Evolutionary conservation across 2,329 filamentous ascomycete species (phyloP).

Genomic region (Fusarium sp.): DNA sequence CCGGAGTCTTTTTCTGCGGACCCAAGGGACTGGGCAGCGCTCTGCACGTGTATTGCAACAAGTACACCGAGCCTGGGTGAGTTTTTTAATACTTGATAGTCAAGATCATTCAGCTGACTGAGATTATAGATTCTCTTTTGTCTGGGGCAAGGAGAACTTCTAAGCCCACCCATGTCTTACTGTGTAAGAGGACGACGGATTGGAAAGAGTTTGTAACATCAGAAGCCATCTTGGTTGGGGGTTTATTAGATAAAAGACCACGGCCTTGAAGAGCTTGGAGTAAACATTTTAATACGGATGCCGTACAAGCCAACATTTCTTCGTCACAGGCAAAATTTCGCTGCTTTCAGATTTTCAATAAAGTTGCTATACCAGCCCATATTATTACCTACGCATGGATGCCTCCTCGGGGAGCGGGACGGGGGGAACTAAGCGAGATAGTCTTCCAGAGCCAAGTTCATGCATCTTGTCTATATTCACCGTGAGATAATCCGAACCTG

Average conservation of each 20-base stretch:
- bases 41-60: constrained; percentile 87
- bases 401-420: neutral
- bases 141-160: constrained; percentile 77
- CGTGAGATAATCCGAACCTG: neutral
- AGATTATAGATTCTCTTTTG: constrained; percentile 67
- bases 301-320: constrained; percentile 23
- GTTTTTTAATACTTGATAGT: constrained; percentile 43
- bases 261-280: constrained; percentile 17
- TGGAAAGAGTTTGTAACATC: constrained; percentile 29
- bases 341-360: constrained; percentile 8
- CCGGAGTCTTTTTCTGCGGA: constrained; percentile 87
- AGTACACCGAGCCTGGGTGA: constrained; percentile 85
- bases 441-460: neutral
- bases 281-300: constrained; percentile 37
- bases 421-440: neutral
- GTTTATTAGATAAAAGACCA: constrained; percentile 3
- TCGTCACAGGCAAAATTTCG: constrained; percentile 15
- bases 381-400: neutral
- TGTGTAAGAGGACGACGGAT: constrained; percentile 4
- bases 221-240: constrained; percentile 8
- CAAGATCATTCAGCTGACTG: constrained; percentile 44
- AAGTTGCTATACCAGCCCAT: neutral
- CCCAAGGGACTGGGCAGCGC: constrained; percentile 82
- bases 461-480: neutral
- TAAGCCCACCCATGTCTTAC: constrained; percentile 7